A percentile compares a stretch with the other conserved stretches of the same genome.
Conservation (phyloP, 2,329 filamentous ascomycete species). For the Dactylellina leptospora region DNA sequence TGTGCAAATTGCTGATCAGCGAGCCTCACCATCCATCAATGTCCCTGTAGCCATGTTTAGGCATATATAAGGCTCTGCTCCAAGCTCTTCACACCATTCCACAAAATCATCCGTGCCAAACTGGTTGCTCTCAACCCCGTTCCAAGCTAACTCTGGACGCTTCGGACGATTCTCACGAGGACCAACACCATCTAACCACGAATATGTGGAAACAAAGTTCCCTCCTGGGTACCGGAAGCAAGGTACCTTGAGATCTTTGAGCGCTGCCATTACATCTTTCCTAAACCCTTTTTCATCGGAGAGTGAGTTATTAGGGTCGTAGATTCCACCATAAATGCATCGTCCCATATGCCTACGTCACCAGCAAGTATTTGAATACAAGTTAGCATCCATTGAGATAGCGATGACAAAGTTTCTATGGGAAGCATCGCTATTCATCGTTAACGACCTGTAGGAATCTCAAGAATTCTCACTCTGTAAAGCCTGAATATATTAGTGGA, state of each 20-base stretch:
- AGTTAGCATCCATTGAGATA: too few relatives aligned
- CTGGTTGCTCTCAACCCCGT: slow-evolving; percentile 77
- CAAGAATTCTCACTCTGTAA: slow-evolving; percentile 73
- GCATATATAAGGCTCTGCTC: slow-evolving; percentile 79
- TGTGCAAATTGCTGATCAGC: too few relatives aligned
- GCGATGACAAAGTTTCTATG: too few relatives aligned
- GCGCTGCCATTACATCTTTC: slow-evolving; percentile 77
- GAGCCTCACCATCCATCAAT: slow-evolving; percentile 56
- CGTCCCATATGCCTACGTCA: slow-evolving; percentile 79
- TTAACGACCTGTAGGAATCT: too few relatives aligned
- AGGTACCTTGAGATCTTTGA: slow-evolving; percentile 77
- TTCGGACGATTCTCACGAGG: slow-evolving; percentile 73
- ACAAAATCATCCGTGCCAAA: slow-evolving; percentile 90
- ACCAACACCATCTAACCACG: slow-evolving; percentile 84
- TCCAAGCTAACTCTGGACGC: slow-evolving; percentile 80
- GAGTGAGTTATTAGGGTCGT: slow-evolving; percentile 77
- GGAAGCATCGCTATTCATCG: too few relatives aligned
- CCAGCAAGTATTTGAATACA: too few relatives aligned
- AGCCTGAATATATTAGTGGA: slow-evolving; percentile 82
- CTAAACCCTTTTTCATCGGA: slow-evolving; percentile 79
- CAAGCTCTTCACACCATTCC: slow-evolving; percentile 77
- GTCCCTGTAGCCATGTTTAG: slow-evolving; percentile 82
- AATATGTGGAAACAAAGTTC: slow-evolving; percentile 85
- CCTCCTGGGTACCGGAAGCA: slow-evolving; percentile 83
- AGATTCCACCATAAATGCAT: slow-evolving; percentile 87